Base-by-base conservation (phyloP, 768 basidiomycete species). In the Coprinellus micaceus region DNA sequence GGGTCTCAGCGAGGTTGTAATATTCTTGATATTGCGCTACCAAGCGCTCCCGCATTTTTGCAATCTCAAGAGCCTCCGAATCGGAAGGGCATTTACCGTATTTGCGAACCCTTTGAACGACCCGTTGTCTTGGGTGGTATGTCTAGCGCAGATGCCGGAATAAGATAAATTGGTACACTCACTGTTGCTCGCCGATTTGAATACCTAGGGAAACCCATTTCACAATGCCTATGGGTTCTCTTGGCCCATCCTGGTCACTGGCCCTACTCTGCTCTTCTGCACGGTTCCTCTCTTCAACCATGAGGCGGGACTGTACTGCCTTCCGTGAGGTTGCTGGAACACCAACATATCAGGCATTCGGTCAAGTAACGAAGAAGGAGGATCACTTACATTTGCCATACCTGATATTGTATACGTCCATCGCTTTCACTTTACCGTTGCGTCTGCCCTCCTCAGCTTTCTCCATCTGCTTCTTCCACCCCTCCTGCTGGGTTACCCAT, bases 101-200 rank as follows among this genome's bases (percentile, higher is more conserved):
- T 10, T 19, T 24, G 10, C 22, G 17, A 7, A 45, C 43, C 9
- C 7, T 9, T 7, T 7, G n/a, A 10, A n/a, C 10, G 22, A 19
- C 19, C 10, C 7, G 19, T 10, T 10, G 17, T 45, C 43, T 45
- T n/a, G 9, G 43, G 43, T 9, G 22, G 22, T 45, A 24, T n/a
- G n/a, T n/a, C n/a, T n/a, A n/a, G n/a, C n/a, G 24, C 29, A 55
- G 36, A 7, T 59, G 12, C 11, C 15, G 15, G 26, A 21, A 19
- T 12, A 11, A 24, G 28, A n/a, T 12, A 26, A 56, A 48, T 12
- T 26, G 36, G 11, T n/a, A n/a, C 10, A 58, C 56, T 24, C 19
- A 57, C 56, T 57, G 56, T 17, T 52, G 17, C 17, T 58, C 53
- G 24, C 54, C 37, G 25, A 53, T 46, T 0, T 28, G 24, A 5